phyloP scores from a whole-genome alignment of 2,329 filamentous ascomycete species.

The Scytalidium sp. region DNA sequence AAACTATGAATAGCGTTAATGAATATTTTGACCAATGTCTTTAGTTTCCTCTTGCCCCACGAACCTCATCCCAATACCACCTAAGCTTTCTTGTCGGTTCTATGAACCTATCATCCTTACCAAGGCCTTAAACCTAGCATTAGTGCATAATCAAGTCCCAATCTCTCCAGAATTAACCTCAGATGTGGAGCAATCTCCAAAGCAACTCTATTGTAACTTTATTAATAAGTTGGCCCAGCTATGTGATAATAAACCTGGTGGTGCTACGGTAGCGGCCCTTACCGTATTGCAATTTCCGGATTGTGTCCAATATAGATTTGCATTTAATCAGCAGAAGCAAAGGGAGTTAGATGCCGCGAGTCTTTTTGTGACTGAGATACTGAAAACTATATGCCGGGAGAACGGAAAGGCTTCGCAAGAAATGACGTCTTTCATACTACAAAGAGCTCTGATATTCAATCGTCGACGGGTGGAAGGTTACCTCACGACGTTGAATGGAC shows the following conservation, averaged over 20 bases:
- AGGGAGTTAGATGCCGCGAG: constrained; percentile 7
- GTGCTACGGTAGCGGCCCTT: constrained; percentile 29
- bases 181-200: constrained; percentile 10
- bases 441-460: no score
- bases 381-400: constrained; percentile 1
- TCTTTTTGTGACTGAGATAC: constrained; percentile 2
- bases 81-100: constrained; percentile 5
- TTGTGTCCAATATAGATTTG: constrained; percentile 27
- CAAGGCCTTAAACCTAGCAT: constrained; percentile 4
- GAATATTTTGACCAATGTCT: no score
- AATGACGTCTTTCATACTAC: constrained; percentile 2
- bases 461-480: constrained; percentile 2
- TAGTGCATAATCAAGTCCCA: neutral
- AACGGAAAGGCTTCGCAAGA: neutral
- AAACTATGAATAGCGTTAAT: no score
- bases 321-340: constrained; percentile 22
- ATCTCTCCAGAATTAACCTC: constrained; percentile 5
- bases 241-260: constrained; percentile 27
- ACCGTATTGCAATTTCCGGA: constrained; percentile 25
- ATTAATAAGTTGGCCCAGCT: constrained; percentile 29
- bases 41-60: no score
- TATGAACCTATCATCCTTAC: constrained; percentile 11
- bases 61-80: no score
- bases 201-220: constrained; percentile 25
- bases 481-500: constrained; percentile 3